Base-by-base conservation (phyloP, 306 rosid genomes). In the Cucurbita moschata region DNA sequence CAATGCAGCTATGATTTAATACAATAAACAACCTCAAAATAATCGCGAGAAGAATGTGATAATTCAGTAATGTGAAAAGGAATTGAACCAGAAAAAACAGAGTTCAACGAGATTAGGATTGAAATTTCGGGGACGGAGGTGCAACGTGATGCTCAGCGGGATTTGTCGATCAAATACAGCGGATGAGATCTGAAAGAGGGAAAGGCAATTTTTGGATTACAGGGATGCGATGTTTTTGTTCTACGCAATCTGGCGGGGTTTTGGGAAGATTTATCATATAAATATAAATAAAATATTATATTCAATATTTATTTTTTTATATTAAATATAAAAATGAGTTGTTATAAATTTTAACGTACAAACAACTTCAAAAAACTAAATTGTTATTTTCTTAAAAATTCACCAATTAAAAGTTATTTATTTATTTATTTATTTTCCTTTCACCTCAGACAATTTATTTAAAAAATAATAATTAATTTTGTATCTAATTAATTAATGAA, bases 181-280 rank as follows among this genome's bases (percentile, higher is more conserved):
- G 49, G 26, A 39, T 40, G 51, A 40, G 71, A 64, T 64, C 71
- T n/a, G 71, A 64, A n/a, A 64, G 71, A 64, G 71, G 71, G 71
- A 40, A 64, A 64, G 71, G 71, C 71, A 10, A 10, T 18, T 39
- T 63, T 39, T 40, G 15, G 30, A 15, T 39, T 39, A 64, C 30
- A 23, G 21, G 49, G 30, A 6, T 5, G 16, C 8, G 15, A 39
- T 37, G 68, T 61, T 61, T 61, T 61, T 37, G 68, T 61, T 37
- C 68, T 15, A 15, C 42, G 67, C 44, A 61, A 7, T 15, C 6
- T 61, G 7, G 46, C 40, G 50, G 71, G 71, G 71, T 42, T 64
- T 64, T 64, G 51, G 71, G 52, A 51, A 64, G 71, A 8, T 64
- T 64, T 64, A 64, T 42, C 71, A 40, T 63, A 61, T 61, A n/a